Evolutionary conservation across 192 early-diverging fungal genomes (phyloP).

Genomic region (Podila epigama): DNA sequence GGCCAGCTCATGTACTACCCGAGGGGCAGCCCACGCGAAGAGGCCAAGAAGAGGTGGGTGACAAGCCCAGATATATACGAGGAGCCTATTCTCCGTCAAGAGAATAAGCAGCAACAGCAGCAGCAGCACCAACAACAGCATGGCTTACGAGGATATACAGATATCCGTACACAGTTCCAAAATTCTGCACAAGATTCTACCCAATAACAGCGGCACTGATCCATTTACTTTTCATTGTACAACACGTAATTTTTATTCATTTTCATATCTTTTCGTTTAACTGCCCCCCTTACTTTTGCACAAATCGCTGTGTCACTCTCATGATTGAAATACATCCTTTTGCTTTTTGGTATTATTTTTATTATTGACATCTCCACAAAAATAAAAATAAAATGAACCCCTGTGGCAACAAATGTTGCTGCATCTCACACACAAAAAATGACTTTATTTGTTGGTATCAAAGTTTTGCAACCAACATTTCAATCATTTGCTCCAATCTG

Average conservation of each 20-base stretch:
- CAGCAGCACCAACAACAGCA: conserved; percentile 1
- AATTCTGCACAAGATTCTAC: conserved; percentile 3
- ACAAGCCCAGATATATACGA: conserved; percentile 20
- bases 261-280: not conserved
- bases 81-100: not conserved
- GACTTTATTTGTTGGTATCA: too few species aligned
- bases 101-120: not conserved
- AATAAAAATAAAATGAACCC: too few species aligned
- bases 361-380: too few species aligned
- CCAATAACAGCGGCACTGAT: not conserved
- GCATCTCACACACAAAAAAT: too few species aligned
- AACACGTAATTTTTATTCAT: not conserved
- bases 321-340: too few species aligned
- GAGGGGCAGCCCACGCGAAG: not conserved
- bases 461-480: not conserved
- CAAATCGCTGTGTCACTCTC: too few species aligned
- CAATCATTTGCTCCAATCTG: not conserved
- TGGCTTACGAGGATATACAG: conserved; percentile 7
- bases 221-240: not conserved
- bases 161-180: conserved; percentile 26
- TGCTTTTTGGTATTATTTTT: too few species aligned
- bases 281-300: too few species aligned
- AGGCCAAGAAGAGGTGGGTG: conserved; percentile 7
- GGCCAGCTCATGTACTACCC: not conserved
- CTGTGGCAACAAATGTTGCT: too few species aligned